Evolutionary conservation across 2,329 filamentous ascomycete species (phyloP).

Genomic region (Ceratocystis diversiconidia): DNA sequence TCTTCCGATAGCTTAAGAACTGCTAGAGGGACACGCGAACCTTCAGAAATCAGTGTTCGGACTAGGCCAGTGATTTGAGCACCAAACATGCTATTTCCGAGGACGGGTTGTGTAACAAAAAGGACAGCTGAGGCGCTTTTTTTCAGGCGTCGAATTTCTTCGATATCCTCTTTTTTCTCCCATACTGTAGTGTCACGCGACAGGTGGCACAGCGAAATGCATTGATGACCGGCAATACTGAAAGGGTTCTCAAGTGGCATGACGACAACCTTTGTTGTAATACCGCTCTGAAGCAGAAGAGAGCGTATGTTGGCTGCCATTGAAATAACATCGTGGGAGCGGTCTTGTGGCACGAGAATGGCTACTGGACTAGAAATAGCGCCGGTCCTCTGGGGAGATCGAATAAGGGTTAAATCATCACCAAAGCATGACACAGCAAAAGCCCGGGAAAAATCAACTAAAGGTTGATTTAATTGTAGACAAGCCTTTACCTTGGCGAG

Average conservation of each 20-base stretch:
- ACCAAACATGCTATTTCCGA: constrained; percentile 25
- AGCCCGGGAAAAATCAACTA: not conserved
- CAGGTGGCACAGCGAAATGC: constrained; percentile 15
- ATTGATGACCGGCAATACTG: not conserved
- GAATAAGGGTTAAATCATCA: constrained; percentile 6
- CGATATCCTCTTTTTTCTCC: constrained; percentile 24
- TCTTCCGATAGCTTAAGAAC: constrained; percentile 20
- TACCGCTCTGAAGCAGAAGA: not conserved
- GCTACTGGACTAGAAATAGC: not conserved
- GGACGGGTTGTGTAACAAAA: constrained; percentile 34
- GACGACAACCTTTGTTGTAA: not conserved
- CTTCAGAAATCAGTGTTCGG: constrained; percentile 36
- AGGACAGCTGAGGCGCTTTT: constrained; percentile 28
- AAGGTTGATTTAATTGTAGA: constrained; percentile 6
- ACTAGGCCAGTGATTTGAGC: constrained; percentile 33
- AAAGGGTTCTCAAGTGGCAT: not conserved
- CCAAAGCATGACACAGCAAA: constrained; percentile 6
- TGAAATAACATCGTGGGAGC: not conserved
- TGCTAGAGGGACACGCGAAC: constrained; percentile 25
- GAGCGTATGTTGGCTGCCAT: constrained; percentile 4
- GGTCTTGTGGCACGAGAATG: constrained; percentile 8
- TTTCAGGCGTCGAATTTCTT: constrained; percentile 29
- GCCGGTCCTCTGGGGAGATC: not conserved
- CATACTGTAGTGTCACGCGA: not conserved
- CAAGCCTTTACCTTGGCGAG: not conserved